A percentile compares a stretch with the other conserved stretches of the same genome.
Conservation (phyloP, 2,329 filamentous ascomycete species). For the Pseudogymnoascus sp. region DNA sequence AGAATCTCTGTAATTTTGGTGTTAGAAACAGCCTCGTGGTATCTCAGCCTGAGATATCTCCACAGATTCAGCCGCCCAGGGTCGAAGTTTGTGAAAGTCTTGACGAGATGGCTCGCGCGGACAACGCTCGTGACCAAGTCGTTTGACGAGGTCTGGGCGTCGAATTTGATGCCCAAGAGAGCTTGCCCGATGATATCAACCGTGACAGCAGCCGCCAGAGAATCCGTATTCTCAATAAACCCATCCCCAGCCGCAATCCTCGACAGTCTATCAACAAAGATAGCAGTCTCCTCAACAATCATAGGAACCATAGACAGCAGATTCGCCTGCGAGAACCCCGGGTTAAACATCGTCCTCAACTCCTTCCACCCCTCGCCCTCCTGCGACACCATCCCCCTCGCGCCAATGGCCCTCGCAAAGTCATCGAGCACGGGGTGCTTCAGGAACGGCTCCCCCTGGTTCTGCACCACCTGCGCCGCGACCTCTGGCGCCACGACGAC, state of each 20-base stretch:
- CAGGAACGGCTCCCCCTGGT: background rate
- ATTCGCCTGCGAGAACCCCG: constrained; percentile 13
- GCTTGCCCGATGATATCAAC: constrained; percentile 12
- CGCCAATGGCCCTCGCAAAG: background rate
- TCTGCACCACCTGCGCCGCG: constrained; percentile 11
- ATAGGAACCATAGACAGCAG: constrained; percentile 10
- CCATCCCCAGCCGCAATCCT: background rate
- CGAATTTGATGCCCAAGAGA: constrained; percentile 9
- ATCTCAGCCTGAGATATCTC: background rate
- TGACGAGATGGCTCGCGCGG: constrained; percentile 4
- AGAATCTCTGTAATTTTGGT: background rate
- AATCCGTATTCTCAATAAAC: background rate
- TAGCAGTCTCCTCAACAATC: constrained; percentile 11
- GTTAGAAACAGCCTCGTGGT: constrained; percentile 4
- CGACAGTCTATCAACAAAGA: constrained; percentile 9
- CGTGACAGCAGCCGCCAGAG: background rate
- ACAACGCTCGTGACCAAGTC: constrained; percentile 6
- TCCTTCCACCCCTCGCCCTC: constrained; percentile 13
- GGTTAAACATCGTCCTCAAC: constrained; percentile 13
- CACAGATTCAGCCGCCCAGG: background rate
- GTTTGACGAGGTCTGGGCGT: constrained; percentile 10
- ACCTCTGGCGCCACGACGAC: constrained; percentile 7
- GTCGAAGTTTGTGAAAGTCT: background rate
- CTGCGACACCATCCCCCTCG: background rate
- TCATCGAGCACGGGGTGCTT: constrained; percentile 8